These are phyloP conservation scores for Geotrichum klebahnii DNA, from an alignment of 1,139 yeast species.

Conservation along the genomic window DNA sequence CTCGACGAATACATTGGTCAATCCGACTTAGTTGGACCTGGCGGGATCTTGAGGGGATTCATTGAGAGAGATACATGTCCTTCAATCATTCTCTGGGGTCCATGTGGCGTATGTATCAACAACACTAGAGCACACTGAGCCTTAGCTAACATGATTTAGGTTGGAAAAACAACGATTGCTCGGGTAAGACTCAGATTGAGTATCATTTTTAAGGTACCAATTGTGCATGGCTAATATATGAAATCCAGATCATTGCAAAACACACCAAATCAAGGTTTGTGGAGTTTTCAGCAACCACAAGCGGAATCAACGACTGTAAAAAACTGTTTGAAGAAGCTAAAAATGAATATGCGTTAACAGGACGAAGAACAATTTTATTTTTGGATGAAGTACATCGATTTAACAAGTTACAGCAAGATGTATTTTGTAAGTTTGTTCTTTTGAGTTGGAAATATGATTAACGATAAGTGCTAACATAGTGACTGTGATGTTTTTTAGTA, in stretches of 20 bases:
- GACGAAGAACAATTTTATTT: slow-evolving; percentile 70
- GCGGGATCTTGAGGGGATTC: slow-evolving; percentile 68
- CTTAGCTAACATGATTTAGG: slow-evolving; percentile 5
- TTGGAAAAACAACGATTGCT: slow-evolving; percentile 80
- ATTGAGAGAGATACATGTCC: slow-evolving; percentile 59
- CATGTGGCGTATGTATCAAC: slow-evolving; percentile 61
- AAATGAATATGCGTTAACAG: slow-evolving; percentile 62
- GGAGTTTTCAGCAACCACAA: slow-evolving; percentile 82
- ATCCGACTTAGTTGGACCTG: slow-evolving; percentile 67
- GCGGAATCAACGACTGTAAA: slow-evolving; percentile 66
- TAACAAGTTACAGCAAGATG: slow-evolving; percentile 85
- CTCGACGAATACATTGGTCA: slow-evolving; percentile 85
- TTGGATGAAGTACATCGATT: slow-evolving; percentile 92
- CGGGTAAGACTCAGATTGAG: slow-evolving; percentile 42
- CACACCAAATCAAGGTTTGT: slow-evolving; percentile 58
- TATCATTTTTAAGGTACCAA: too few species aligned
- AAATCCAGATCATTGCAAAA: slow-evolving; percentile 51
- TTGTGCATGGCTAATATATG: neutral
- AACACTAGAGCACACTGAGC: neutral
- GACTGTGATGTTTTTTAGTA: slow-evolving; percentile 27
- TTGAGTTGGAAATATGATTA: too few species aligned
- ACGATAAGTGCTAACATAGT: too few species aligned
- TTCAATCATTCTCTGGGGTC: slow-evolving; percentile 91
- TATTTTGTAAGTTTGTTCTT: slow-evolving; percentile 67
- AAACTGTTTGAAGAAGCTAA: slow-evolving; percentile 70